Conservation (phyloP, 129 eudicot genomes). For the Lactuca saligna region DNA sequence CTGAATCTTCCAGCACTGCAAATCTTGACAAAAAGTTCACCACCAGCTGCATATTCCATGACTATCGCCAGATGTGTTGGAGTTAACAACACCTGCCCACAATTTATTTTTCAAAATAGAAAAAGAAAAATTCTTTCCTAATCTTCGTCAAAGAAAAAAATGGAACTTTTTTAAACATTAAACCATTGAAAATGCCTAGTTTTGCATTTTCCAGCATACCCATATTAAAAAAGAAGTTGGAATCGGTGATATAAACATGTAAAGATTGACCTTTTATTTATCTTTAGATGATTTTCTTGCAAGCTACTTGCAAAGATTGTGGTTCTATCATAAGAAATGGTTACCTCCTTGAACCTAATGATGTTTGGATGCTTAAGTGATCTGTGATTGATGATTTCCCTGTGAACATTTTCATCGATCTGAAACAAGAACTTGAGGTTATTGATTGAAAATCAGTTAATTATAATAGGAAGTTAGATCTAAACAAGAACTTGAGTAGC, state of each 20-base stretch:
- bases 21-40: conserved; percentile 62
- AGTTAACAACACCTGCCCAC: conserved; percentile 54
- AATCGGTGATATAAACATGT: not conserved
- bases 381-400: conserved; percentile 68
- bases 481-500: not conserved
- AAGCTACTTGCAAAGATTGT: not conserved
- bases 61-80: conserved; percentile 72
- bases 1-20: conserved; percentile 78
- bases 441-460: not conserved
- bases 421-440: conserved; percentile 28
- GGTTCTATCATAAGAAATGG: conserved; percentile 12
- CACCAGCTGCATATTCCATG: conserved; percentile 83
- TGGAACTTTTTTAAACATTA: not conserved
- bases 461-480: not conserved
- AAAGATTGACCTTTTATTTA: not conserved
- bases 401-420: conserved; percentile 66
- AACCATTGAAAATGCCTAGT: not conserved
- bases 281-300: not conserved
- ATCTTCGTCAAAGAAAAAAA: not conserved
- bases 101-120: not conserved
- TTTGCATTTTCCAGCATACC: not conserved
- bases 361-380: conserved; percentile 69
- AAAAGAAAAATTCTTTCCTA: not conserved
- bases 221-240: not conserved
- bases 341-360: conserved; percentile 66